phyloP scores from a whole-genome alignment of 2,329 filamentous ascomycete genomes.

The Fusarium pseudocircinatum region DNA sequence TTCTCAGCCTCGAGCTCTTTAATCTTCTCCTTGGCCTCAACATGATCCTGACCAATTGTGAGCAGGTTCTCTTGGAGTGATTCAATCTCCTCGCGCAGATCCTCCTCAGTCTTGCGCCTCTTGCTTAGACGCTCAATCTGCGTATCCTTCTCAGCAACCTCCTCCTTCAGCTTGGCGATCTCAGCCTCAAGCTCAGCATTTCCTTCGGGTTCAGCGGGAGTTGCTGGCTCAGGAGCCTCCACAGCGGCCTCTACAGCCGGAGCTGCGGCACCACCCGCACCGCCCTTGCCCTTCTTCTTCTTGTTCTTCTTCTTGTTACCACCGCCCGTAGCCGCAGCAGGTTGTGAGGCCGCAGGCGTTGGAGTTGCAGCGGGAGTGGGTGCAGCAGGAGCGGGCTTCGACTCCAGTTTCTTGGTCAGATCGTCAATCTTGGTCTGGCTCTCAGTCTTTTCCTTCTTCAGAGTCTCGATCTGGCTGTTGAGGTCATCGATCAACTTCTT shows the following conservation, averaged over 20 bases:
- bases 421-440: slow-evolving; percentile 50
- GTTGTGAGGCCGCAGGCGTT: slow-evolving; percentile 38
- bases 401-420: slow-evolving; percentile 57
- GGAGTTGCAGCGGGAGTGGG: slow-evolving; percentile 35
- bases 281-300: slow-evolving; percentile 88
- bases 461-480: slow-evolving; percentile 49
- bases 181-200: slow-evolving; percentile 57
- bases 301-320: slow-evolving; percentile 74
- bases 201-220: slow-evolving; percentile 43
- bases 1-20: slow-evolving; percentile 78
- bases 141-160: slow-evolving; percentile 72
- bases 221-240: slow-evolving; percentile 50
- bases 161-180: slow-evolving; percentile 60
- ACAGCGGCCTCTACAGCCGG: slow-evolving; percentile 47
- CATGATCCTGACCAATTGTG: slow-evolving; percentile 82
- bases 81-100: slow-evolving; percentile 86
- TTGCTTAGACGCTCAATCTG: slow-evolving; percentile 77
- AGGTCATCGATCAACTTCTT: slow-evolving; percentile 54
- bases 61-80: slow-evolving; percentile 82
- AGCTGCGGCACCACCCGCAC: slow-evolving; percentile 57
- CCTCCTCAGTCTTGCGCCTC: slow-evolving; percentile 79
- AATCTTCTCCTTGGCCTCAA: slow-evolving; percentile 80
- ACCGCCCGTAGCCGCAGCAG: slow-evolving; percentile 37
- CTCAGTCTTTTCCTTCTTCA: slow-evolving; percentile 48
- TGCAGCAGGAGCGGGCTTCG: slow-evolving; percentile 21